Percentiles rank a stretch among this genome's conserved stretches.
These are phyloP conservation scores for Lagenidium giganteum DNA, from an alignment of 352 stramenopile species.

Conservation along the genomic window DNA sequence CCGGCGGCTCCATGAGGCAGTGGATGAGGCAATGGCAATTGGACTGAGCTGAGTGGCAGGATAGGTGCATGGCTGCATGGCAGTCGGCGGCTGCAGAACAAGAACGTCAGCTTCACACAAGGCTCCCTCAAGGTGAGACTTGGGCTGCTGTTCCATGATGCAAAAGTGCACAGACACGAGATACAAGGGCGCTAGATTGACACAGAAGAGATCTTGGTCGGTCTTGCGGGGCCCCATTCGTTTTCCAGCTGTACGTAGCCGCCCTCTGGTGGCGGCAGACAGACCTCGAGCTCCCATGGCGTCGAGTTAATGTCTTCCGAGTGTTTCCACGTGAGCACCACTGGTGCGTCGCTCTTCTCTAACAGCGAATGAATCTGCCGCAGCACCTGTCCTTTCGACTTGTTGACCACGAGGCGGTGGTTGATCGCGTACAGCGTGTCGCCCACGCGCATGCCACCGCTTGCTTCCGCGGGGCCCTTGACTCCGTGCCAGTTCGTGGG, in stretches of 20 bases:
- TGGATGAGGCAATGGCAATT: too few species aligned
- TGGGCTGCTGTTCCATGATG: too few species aligned
- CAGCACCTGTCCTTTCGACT: slow-evolving; percentile 78
- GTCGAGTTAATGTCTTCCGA: slow-evolving; percentile 70
- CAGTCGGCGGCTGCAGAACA: too few species aligned
- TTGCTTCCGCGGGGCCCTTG: slow-evolving; percentile 72
- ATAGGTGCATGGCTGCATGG: too few species aligned
- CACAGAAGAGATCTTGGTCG: slow-evolving; percentile 82
- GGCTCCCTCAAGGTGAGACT: too few species aligned
- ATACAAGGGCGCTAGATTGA: slow-evolving; percentile 52
- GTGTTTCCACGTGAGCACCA: slow-evolving; percentile 83
- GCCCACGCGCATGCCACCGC: slow-evolving; percentile 60
- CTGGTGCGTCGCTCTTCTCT: slow-evolving; percentile 62
- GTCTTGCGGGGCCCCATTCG: slow-evolving; percentile 75
- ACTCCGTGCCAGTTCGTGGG: slow-evolving; percentile 63
- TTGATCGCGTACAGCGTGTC: slow-evolving; percentile 86
- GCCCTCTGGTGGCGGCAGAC: slow-evolving; percentile 71
- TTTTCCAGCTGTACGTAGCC: slow-evolving; percentile 81
- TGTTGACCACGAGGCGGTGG: slow-evolving; percentile 84
- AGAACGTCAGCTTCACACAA: too few species aligned
- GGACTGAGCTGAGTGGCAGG: too few species aligned
- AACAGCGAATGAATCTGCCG: slow-evolving; percentile 73
- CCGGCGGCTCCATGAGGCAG: too few species aligned
- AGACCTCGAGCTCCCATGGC: slow-evolving; percentile 74
- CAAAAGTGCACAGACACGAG: too few species aligned